phyloP scores from a whole-genome alignment of 257 asterid genomes.

The Gynochthodes officinalis region DNA sequence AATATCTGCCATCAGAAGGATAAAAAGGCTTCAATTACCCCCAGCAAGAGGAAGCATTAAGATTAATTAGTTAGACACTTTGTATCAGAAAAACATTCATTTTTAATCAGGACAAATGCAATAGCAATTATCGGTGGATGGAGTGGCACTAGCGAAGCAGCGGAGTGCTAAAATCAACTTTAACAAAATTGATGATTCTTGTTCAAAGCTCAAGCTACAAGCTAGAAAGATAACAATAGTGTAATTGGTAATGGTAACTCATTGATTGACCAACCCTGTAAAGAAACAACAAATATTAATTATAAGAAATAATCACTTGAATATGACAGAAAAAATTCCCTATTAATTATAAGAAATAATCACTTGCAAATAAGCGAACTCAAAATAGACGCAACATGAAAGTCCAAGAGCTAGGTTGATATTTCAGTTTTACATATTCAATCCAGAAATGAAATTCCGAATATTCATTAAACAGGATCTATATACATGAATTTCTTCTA shows the following conservation, averaged over 20 bases:
- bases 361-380: neutral
- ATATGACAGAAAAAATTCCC: neutral
- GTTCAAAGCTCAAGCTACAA: neutral
- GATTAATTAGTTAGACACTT: neutral
- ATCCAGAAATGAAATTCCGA: neutral
- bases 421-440: neutral
- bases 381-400: neutral
- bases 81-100: neutral
- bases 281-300: neutral
- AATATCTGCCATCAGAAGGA: constrained; percentile 28
- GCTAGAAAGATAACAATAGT: neutral
- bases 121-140: neutral
- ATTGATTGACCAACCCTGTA: neutral
- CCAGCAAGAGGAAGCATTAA: neutral
- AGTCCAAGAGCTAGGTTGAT: neutral
- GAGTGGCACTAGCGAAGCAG: neutral
- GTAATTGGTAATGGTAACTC: neutral
- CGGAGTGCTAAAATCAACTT: neutral
- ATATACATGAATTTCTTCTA: neutral
- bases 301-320: neutral
- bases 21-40: neutral
- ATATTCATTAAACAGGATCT: neutral
- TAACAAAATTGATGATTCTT: neutral
- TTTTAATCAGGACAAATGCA: neutral
- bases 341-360: neutral